phyloP scores from a whole-genome alignment of 768 basidiomycete genomes.

The Leucocoprinus leucothites region DNA sequence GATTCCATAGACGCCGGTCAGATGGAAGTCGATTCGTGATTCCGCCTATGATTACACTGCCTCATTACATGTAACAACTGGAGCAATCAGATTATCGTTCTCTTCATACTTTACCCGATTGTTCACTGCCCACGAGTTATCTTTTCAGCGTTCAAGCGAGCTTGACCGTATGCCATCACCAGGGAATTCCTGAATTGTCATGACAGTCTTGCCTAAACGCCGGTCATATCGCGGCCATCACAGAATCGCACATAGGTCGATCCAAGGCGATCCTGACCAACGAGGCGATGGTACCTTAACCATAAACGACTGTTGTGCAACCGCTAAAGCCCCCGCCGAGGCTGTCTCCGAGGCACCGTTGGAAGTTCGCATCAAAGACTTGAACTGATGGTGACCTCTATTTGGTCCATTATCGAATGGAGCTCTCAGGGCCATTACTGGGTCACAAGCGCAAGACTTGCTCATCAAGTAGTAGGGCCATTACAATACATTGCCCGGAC shows the following conservation, averaged over 20 bases:
- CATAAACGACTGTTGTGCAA: not conserved
- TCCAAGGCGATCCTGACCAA: not conserved
- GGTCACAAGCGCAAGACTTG: no score
- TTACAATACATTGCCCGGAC: no score
- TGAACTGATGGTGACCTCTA: no score
- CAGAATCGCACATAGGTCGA: not conserved
- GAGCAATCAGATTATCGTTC: not conserved
- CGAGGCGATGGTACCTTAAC: slow-evolving; percentile 1
- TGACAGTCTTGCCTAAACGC: not conserved
- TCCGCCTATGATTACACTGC: not conserved
- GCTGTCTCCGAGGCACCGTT: not conserved
- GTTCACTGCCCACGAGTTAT: not conserved
- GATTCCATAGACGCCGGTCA: slow-evolving; percentile 7
- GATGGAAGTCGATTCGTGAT: slow-evolving; percentile 11
- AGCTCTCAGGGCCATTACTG: no score
- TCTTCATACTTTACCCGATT: not conserved
- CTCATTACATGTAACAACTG: not conserved
- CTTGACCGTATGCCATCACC: not conserved
- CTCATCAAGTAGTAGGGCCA: no score
- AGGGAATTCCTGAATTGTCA: not conserved
- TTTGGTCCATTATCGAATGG: not conserved
- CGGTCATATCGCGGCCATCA: slow-evolving; percentile 1
- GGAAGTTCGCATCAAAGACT: not conserved
- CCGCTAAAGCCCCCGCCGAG: not conserved
- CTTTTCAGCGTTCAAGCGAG: slow-evolving; percentile 4